Evolutionary conservation across 345 rosid species (phyloP), one percentile per base, ranked within the genome.

Genomic region (Gossypium sturtianum): DNA sequence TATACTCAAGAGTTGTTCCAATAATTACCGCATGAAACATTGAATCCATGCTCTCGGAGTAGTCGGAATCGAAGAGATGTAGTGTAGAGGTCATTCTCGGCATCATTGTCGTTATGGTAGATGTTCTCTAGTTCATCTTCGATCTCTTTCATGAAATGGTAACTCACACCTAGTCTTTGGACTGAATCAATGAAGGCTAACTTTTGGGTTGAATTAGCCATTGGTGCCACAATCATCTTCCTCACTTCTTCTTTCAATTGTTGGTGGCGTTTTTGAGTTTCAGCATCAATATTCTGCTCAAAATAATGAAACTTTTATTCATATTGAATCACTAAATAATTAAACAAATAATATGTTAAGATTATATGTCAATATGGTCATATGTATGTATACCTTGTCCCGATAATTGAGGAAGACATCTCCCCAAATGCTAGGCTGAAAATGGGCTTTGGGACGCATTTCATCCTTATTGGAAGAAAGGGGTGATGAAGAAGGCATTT

Each of bases 91-190:
- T 76, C 75, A 9, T 20, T 16, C 19, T 66, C 38, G 8, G 13
- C 34, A 13, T 0, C 15, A 3, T 5, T 11, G 16, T 13, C 23
- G 2, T 15, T 29, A 17, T 27, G 52, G 22, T 34, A 9, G 20
- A 80, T 61, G 5, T 38, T 20, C 2, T 70, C 59, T 2, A 80
- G 22, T 9, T 34, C 74, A 4, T 65, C 57, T 22, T 77, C 73
- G 1, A 82, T 80, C 66, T 84, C 85, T 1, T 8, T 44, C 10
- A 57, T 73, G n/a, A 84, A 82, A 48, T 77, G 64, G 57, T 79
- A 82, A 7, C 72, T 41, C 7, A 78, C 67, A 2, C 86, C 85
- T 3, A 80, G 23, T 10, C 77, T 65, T 73, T 82, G 85, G 12
- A 80, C 19, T 7, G 72, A 74, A 76, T 82, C 85, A 2, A 82